Base-by-base conservation (phyloP, 1,284 basidiomycete genomes). In the Golubevia pallescens region DNA sequence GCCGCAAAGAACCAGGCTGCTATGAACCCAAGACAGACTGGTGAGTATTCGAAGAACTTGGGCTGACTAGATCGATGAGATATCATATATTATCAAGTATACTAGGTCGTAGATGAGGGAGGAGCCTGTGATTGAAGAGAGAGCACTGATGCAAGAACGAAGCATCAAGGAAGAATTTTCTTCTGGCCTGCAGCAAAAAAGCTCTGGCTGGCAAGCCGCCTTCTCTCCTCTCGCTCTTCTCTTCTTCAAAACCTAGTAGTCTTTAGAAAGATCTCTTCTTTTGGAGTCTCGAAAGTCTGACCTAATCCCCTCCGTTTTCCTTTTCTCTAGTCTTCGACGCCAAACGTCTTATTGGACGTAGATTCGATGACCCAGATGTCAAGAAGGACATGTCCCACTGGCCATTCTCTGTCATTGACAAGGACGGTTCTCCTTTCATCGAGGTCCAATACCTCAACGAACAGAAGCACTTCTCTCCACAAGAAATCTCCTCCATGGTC, bases 401-500 rank as follows among this genome's bases (percentile, higher is more conserved):
- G 66, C 84, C 84, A 63, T 86, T 86, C 77, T 75, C 83, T 70
- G 74, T 97, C 74, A 79, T 86, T 48, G 82, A 85, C 65, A 81
- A 84, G 73, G 73, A 70, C 34, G 80, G 80, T 7, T 59, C 54
- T 34, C 80, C 84, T n/a, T 81, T 79, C 28, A 85, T 86, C 62
- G 71, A 83, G 71, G 78, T 85, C 58, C 87, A 89, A 73, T 90
- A 90, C 88, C 88, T 89, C 73, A 87, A 86, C 72, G 89, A 90
- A 87, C 87, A 85, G 75, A 90, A 90, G 88, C 86, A 87, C 69
- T 90, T 90, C 87, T 88, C 88, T 63, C 89, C 89, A 67, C 88
- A 89, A 86, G 89, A 90, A 86, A 96, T 99, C 87, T 98, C 96
- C 19, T 92, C 96, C 75, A 98, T 99, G 96, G 95, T 99, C 79